Evolutionary conservation across 2,329 filamentous ascomycete species (phyloP), one percentile per base, ranked within the genome.

Genomic region (Phyllosticta citribraziliensis): DNA sequence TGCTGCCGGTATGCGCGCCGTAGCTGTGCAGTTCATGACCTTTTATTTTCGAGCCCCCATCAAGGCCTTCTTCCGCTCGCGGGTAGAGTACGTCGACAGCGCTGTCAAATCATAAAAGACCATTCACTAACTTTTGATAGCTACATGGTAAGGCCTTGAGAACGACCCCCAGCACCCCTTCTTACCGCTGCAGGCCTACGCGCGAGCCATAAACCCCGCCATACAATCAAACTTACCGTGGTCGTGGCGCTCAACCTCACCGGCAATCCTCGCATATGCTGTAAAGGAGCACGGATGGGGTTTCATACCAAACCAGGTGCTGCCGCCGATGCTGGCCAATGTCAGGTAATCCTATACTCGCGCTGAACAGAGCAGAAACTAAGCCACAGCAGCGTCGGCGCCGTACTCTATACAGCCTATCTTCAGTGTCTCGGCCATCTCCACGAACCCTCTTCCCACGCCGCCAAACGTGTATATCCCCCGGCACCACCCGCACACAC

Each of bases 41-140:
- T 96, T 96, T 68, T 97, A 96, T 64, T 97, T 96, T 71, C 82
- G 91, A 61, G 90, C 91, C 0, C 92, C 92, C 0, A 88, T 91
- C 58, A 96, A 96, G 75, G 89, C 91, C 17, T 97, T 97, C 72
- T 96, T 97, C 75, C 84, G 90, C 64, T 92, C 89, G 1, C 80
- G 92, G 62, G 91, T 97, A 65, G 92, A 97, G 78, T 96, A 91
- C 71, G 80, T 80, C 63, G 59, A 60, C 52, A 20, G 54, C 51
- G 11, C n/a, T 24, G 14, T 24, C 25, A 3, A 17, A 24, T 60
- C 22, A 22, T 1, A n/a, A 60, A 10, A n/a, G 22, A 55, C n/a
- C 19, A 52, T 52, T 61, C 61, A 55, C 64, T 70, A 61, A 72
- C 63, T 53, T 57, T 56, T 52, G 58, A 47, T 67, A 81, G 79